Base-by-base conservation (phyloP, 176 grass and related monocot genomes). In the Oryza glumipatula region DNA sequence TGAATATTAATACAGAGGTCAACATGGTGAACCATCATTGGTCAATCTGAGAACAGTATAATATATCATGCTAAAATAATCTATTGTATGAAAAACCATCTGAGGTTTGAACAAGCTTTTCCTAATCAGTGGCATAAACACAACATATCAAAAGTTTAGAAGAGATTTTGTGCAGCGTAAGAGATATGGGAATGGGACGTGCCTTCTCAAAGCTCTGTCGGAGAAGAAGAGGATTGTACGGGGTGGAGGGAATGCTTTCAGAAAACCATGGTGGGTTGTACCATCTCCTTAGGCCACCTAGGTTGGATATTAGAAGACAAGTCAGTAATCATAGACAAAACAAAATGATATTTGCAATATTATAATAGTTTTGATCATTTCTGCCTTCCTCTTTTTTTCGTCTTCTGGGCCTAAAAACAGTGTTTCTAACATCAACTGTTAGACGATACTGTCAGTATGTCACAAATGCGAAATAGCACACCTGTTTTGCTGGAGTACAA, bases 401-500 rank as follows among this genome's bases (percentile, higher is more conserved):
- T 16, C 12, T 67, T 78, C 32, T 4, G 52, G 54, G 45, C 47
- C 11, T 64, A 58, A 80, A 33, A 83, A 60, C 28, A 65, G 58
- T 13, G 74, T 69, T 65, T 67, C 3, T 64, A 14, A 15, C 83
- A 78, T 65, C 38, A 82, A 64, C 22, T 4, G 15, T 61, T 8
- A 16, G 14, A 85, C 71, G 3, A 64, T 17, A 69, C 4, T 48
- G 0, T 82, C 67, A 87, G 65, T 22, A 74, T 71, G 8, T 47
- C 43, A 63, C n/a, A 45, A 76, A 84, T 74, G 70, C 17, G 82
- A 76, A 51, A 51, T 88, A 77, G 39, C 16, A 38, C 73, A 99
- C 97, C 94, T 92, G 70, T 79, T 92, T 99, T 96, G 86, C 97
- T 99, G 60, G 97, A 99, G 86, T 96, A 99, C 23, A 99, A 73